Conservation (phyloP, 2,329 filamentous ascomycete genomes). For the Colletotrichum chrysophilum region DNA sequence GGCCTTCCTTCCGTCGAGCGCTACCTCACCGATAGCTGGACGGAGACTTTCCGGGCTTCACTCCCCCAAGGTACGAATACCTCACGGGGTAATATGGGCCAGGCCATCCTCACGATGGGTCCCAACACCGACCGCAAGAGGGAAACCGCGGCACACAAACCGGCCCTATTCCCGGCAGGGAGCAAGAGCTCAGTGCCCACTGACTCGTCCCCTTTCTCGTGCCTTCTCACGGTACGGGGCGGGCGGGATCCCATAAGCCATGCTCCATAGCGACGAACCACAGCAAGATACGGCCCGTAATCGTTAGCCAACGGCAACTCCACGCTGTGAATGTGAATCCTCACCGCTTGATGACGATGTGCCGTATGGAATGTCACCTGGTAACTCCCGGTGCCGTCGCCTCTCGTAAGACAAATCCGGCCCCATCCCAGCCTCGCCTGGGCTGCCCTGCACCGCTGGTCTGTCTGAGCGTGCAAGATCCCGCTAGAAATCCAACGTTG, state of each 20-base stretch:
- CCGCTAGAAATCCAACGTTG: background rate
- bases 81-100: background rate
- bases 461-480: background rate
- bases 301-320: slow-evolving; percentile 18
- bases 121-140: background rate
- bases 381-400: background rate
- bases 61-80: background rate
- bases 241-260: background rate
- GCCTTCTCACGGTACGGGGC: slow-evolving; percentile 9
- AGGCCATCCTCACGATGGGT: background rate
- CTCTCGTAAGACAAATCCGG: slow-evolving; percentile 2
- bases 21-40: slow-evolving; percentile 9
- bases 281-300: slow-evolving; percentile 17
- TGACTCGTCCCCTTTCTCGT: slow-evolving; percentile 13
- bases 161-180: slow-evolving; percentile 3
- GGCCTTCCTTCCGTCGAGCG: background rate
- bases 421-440: background rate
- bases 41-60: slow-evolving; percentile 12
- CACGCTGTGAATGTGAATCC: slow-evolving; percentile 5
- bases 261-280: background rate
- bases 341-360: slow-evolving; percentile 20
- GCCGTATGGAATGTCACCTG: slow-evolving; percentile 15
- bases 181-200: background rate
- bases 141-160: slow-evolving; percentile 10
- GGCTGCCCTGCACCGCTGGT: background rate